Base-by-base conservation (phyloP, 2,329 filamentous ascomycete genomes). In the Drechslerella coelobrocha region DNA sequence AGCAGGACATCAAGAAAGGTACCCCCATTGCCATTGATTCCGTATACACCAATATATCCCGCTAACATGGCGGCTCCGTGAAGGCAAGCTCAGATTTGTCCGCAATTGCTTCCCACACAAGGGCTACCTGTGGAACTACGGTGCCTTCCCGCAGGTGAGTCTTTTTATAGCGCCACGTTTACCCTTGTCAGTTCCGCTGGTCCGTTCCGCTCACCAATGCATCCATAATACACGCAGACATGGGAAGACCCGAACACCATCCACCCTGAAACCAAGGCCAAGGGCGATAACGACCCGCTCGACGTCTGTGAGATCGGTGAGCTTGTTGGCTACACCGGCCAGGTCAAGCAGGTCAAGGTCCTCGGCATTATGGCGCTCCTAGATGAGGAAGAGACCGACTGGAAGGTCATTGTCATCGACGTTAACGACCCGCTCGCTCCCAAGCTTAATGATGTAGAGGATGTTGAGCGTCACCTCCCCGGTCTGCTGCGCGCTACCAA, bases 101-200 rank as follows among this genome's bases (percentile, higher is more conserved):
- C 92, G 94, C 84, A 99, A 99, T 89, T 99, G 94, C 89, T 99
- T 99, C 87, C 94, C 94, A 78, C 94, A 99, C 89, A 97, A 99
- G 88, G 94, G 94, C 76, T 99, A 99, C 83, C 91, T 99, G 78
- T 99, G 94, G 94, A 99, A 99, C 88, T 99, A 99, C 83, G 94
- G 94, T 84, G 92, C 92, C 82, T 97, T 99, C 88, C 94, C 94
- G 78, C 91, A 94, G 85, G 91, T 94, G 85, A 79, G 85, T 78
- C 37, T 51, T 59, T 34, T 73, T 69, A 72, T 73, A 65, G n/a
- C n/a, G n/a, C n/a, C n/a, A n/a, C n/a, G n/a, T n/a, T n/a, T n/a
- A n/a, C n/a, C n/a, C n/a, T n/a, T n/a, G n/a, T n/a, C n/a, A n/a
- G n/a, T n/a, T n/a, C n/a, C n/a, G n/a, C n/a, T n/a, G n/a, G n/a